A percentile compares a stretch with the other conserved stretches of the same genome.
These are phyloP conservation scores for Micractinium sp. DNA, from an alignment of 139 green algal genomes.

Conservation along the genomic window DNA sequence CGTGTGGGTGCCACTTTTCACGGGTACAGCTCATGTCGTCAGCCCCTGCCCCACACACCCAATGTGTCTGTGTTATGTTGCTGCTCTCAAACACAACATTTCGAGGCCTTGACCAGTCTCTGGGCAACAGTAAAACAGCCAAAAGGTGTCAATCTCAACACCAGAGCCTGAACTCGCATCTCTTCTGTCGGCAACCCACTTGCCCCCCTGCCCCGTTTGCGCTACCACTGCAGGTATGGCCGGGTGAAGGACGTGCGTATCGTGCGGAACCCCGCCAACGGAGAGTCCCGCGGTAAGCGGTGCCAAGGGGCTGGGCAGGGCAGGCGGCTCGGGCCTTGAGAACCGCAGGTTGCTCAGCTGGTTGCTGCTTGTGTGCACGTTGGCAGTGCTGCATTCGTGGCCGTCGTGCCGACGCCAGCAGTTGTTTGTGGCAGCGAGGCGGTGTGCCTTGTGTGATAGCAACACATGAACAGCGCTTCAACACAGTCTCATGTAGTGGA, in stretches of 20 bases:
- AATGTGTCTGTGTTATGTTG: too few relatives aligned
- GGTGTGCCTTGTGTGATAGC: not conserved
- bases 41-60: too few relatives aligned
- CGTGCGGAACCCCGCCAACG: conserved; percentile 60
- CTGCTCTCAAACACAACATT: too few relatives aligned
- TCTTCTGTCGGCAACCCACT: too few relatives aligned
- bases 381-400: not conserved
- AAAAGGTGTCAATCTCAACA: too few relatives aligned
- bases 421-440: too few relatives aligned
- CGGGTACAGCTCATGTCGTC: too few relatives aligned
- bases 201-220: not conserved
- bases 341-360: not conserved
- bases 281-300: conserved; percentile 52
- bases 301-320: not conserved
- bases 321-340: not conserved
- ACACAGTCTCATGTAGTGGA: not conserved
- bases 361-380: not conserved
- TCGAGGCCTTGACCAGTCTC: too few relatives aligned
- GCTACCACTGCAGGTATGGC: conserved; percentile 44
- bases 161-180: too few relatives aligned
- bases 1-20: too few relatives aligned
- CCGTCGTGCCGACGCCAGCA: not conserved
- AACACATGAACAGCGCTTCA: not conserved
- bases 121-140: too few relatives aligned
- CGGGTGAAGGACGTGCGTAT: conserved; percentile 59